Evolutionary conservation across 2,329 filamentous ascomycete genomes (phyloP), one percentile per base, ranked within the genome.

Genomic region (Coleophoma cylindrospora): DNA sequence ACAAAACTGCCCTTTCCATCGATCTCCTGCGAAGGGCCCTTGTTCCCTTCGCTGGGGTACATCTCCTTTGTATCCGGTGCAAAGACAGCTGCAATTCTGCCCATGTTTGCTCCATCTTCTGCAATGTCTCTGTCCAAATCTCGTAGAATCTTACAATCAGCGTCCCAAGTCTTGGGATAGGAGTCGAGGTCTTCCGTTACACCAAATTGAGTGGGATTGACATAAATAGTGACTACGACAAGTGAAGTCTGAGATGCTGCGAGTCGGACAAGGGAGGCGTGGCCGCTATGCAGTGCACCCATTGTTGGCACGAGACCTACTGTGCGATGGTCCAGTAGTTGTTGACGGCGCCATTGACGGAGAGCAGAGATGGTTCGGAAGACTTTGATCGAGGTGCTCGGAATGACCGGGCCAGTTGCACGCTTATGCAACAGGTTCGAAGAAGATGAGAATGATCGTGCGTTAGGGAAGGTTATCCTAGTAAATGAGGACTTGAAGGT

Each of bases 151-250:
- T 74, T 73, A 47, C 87, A 73, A 67, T 99, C 94, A 38, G 78
- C 69, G 13, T 87, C 84, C 90, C 91, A 96, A 2, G 91, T 96
- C 50, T 89, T 84, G 0, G 94, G 94, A 67, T 99, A 99, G 55
- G 84, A 90, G 40, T 80, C 81, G 17, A 99, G 76, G 65, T 99
- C 94, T 69, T 99, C 94, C 50, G 84, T 80, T 19, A 89, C 74
- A 33, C 92, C 92, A 66, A 99, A 99, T 69, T 99, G 94, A 1
- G 94, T 94, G 4, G 94, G 94, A 68, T 99, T 99, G 63, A 99
- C 88, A 68, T 92, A 99, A 59, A 97, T 86, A 65, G 87, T 91
- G 50, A 99, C 88, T 54, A 96, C 84, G 50, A 97, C 88, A 60
- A 91, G 81, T 57, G 88, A 86, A 70, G 91, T 94, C 61, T 95